Evolutionary conservation across 2,329 filamentous ascomycete species (phyloP).

Genomic region (Ophiosphaerella narmari): DNA sequence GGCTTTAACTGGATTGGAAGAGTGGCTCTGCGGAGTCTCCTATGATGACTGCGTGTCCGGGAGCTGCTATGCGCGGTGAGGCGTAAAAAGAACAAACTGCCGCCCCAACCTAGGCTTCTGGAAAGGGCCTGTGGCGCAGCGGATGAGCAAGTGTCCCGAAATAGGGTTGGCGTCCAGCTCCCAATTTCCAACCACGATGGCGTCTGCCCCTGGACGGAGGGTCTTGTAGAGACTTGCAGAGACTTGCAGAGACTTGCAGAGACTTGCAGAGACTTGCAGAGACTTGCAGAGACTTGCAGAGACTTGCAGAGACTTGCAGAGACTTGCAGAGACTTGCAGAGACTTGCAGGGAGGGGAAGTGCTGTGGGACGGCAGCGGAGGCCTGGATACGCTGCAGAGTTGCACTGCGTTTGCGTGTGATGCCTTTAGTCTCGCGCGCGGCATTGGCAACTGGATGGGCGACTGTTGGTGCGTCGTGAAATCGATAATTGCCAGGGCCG

Average conservation of each 20-base stretch:
- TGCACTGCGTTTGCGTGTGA: neutral
- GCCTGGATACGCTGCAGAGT: neutral
- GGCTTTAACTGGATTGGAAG: too few relatives aligned
- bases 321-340: too few relatives aligned
- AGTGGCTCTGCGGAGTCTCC: conserved; percentile 3
- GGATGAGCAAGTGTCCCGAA: neutral
- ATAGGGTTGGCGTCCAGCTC: conserved; percentile 10
- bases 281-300: too few relatives aligned
- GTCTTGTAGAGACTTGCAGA: too few relatives aligned
- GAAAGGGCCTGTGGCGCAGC: conserved; percentile 16
- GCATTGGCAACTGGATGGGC: neutral
- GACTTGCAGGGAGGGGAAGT: too few relatives aligned
- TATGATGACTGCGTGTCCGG: conserved; percentile 3
- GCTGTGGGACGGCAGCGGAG: too few relatives aligned
- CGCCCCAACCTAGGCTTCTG: conserved; percentile 8
- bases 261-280: too few relatives aligned
- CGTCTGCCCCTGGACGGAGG: conserved; percentile 1
- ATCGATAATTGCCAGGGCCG: conserved; percentile 1
- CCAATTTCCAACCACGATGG: conserved; percentile 19
- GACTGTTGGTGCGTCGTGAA: neutral
- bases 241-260: too few relatives aligned
- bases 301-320: too few relatives aligned
- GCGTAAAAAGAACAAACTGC: conserved; percentile 8
- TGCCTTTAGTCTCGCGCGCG: neutral
- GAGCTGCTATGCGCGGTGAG: neutral